A percentile compares a stretch with the other conserved stretches of the same genome.
These are phyloP conservation scores for Aegle marmelos DNA, from an alignment of 345 rosid genomes.

Conservation along the genomic window DNA sequence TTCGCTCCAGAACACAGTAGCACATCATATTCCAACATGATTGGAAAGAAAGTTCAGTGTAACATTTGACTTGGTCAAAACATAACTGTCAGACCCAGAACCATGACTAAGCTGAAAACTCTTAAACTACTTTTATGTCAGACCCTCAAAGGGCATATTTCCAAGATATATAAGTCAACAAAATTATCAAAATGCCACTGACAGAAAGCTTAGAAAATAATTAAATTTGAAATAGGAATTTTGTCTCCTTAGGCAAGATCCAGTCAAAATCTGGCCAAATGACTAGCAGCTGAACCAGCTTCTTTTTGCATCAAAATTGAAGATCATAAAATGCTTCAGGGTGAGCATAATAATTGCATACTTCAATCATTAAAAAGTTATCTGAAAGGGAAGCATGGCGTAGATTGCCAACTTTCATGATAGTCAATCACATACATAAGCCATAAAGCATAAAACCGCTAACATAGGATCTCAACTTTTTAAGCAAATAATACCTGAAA, in stretches of 20 bases:
- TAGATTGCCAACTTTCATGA: neutral
- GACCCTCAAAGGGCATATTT: neutral
- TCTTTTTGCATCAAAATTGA: neutral
- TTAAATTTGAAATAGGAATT: neutral
- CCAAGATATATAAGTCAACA: neutral
- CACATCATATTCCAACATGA: neutral
- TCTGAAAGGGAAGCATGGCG: neutral
- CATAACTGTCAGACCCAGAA: neutral
- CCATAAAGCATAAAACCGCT: neutral
- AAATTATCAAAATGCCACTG: neutral
- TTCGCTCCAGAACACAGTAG: neutral
- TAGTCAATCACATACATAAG: neutral
- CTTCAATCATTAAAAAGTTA: neutral
- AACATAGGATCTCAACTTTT: neutral
- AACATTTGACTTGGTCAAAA: neutral
- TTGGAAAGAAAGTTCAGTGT: neutral
- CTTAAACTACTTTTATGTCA: neutral
- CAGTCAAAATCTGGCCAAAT: neutral
- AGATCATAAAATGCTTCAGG: neutral
- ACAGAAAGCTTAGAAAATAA: neutral
- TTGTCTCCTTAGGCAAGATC: neutral
- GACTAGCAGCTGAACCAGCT: neutral
- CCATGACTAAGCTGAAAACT: neutral
- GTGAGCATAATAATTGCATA: neutral
- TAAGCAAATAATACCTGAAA: conserved; percentile 61